Base-by-base conservation (phyloP, 371 early-diverging fungal genomes). In the Apophysomyces elegans region DNA sequence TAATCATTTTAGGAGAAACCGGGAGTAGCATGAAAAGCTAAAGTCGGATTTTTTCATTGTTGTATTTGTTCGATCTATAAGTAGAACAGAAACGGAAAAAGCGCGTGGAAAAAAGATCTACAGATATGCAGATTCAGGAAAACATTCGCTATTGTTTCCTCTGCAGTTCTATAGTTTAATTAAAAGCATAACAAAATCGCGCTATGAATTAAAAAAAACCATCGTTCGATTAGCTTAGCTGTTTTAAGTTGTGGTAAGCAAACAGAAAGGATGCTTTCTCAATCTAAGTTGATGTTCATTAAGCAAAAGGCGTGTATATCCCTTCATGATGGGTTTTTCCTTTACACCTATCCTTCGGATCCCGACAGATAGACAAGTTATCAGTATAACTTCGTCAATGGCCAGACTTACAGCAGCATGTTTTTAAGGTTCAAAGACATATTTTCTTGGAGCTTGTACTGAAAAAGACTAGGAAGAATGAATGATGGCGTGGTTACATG, bases 401-500 rank as follows among this genome's bases (percentile, higher is more conserved):
- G 79, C 70, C 18, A 92, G 56, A 21, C 74, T 46, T 5, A 84
- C 81, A 5, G 90, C 76, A 14, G 75, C 54, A 32, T 85, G 67
- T 81, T 81, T 66, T 67, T 70, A 8, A 18, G 35, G 35, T 67
- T 67, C 87, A 85, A 86, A 1, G 77, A 75, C 12, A 77, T 63
- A 46, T 77, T 54, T 46, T 75, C 66, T 61, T 88, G 81, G 65
- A 94, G 62, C 76, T 91, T 91, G 79, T 90, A 90, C 77, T 95
- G 97, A 68, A 96, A 93, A 7, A 95, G 57, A 7, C 96, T 92
- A 0, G 99, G 99, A 39, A 99, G 85, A 66, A 99, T 96, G 73
- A 96, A 94, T 68, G 96, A 95, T 61, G 99, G 94, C 44, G 93
- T 83, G 4, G 96, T 95, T 12, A 95, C 95, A 2, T 97, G 98